Base-by-base conservation (phyloP, 2,329 filamentous ascomycete species). In the Drechslerella stenobrocha region DNA sequence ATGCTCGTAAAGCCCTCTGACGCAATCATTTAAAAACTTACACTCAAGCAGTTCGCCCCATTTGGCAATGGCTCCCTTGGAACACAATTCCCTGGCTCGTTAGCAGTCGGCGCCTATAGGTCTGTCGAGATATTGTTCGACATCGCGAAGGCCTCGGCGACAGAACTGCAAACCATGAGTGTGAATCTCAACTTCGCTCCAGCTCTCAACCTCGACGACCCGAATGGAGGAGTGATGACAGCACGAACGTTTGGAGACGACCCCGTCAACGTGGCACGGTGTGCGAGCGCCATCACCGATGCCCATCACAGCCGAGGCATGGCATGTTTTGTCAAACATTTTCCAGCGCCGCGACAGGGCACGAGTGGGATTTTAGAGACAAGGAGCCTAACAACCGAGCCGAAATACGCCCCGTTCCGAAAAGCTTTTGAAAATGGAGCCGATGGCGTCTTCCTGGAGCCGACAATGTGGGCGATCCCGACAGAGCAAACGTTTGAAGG, bases 121-220 rank as follows among this genome's bases (percentile, higher is more conserved):
- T 91, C 87, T 8, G 86, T 86, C 32, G 85, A 93, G 8, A 80
- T 97, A 56, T 89, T 92, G 3, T 95, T 92, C 75, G 87, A 92
- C 72, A 85, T 97, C 57, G 92, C 90, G 59, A 91, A 92, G 77
- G 91, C 93, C 13, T 97, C 92, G 0, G 93, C 90, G 2, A 88
- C 92, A 72, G 93, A 97, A 76, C 83, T 97, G 24, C 86, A 88
- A 46, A 90, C 93, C 8, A 93, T 95, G 72, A 93, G 93, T 28
- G 89, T 98, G 73, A 98, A 98, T 75, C 86, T 95, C 79, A 95
- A 97, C 74, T 84, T 98, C 61, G 92, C 92, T 0, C 93, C 93
- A 0, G 91, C 95, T 37, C 79, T 98, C 3, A 93, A 98, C 76
- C 92, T 97, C 2, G 80, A 97, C 60, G 96, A 97, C 76, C 89